Evolutionary conservation across 129 eudicot species (phyloP), one percentile per base, ranked within the genome.

Genomic region (Chrysanthemum seticuspe): DNA sequence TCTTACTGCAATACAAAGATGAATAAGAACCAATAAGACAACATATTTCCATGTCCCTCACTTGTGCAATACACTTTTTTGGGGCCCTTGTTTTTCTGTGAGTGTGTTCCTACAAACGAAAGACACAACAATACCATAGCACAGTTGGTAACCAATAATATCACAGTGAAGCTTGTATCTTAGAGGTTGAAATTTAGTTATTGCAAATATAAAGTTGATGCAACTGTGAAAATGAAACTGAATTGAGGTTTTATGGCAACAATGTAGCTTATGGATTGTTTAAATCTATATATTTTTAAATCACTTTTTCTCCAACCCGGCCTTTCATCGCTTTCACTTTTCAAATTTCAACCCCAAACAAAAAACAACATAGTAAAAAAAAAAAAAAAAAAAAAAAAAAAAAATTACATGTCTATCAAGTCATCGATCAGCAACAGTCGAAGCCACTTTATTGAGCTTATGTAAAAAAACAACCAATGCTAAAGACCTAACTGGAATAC

Each of bases 1-100:
- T 77, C 48, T 68, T 21, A 34, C 61, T 69, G 68, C 53, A 61
- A 68, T 69, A 77, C 49, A 69, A 8, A 50, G 13, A 62, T 53
- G 54, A 51, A 58, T 14, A 19, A 29, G 59, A 49, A 68, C 56
- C 48, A 13, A 36, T 60, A 44, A 68, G 12, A 21, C n/a, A 10
- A 34, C 11, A 21, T 71, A 44, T 64, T 53, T 70, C 59, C 70
- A 66, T 31, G 27, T 48, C 66, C 61, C 52, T 92, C 90, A 92
- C 82, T 87, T 92, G 82, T 92, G 98, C 81, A 89, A 62, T 3
- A 73, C 98, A 85, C 83, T 85, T 92, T 86, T 85, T 92, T 4
- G 89, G 79, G 4, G 77, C 74, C 74, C 84, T 89, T 18, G 85
- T 73, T 75, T 92, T 89, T 83, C 88, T 40, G 0, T 27, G 3